Base-by-base conservation (phyloP, 2,329 filamentous ascomycete genomes). In the Alternaria incomplexa region DNA sequence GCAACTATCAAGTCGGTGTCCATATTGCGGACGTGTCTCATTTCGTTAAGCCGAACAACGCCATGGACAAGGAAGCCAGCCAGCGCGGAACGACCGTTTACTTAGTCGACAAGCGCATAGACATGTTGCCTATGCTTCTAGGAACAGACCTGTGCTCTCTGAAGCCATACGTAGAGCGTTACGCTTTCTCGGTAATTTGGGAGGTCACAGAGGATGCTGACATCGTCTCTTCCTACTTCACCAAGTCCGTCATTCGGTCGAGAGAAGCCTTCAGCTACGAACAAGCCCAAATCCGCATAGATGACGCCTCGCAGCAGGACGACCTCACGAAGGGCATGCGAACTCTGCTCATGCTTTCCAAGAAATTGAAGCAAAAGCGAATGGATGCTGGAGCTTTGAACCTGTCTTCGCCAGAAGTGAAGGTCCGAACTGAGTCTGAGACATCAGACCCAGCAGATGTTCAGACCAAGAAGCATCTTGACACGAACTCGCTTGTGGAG, bases 11-110 rank as follows among this genome's bases (percentile, higher is more conserved):
- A 80, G 93, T 99, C 10, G 96, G 96, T 67, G 96, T 99, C 15
- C 96, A 99, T 81, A 99, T 99, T 80, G 96, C 96, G 26, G 96
- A 99, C 80, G 96, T 99, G n/a, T 98, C 96, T 10, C 92, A 99
- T 81, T 99, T 99, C 77, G 96, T 99, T 74, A 97, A 96, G 81
- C 94, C 96, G 25, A 93, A 92, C 79, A 99, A 95, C 75, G 91
- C 96, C 57, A 99, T 99, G 96, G 96, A 99, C 78, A 88, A 90
- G 51, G 96, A 99, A 82, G 96, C 96, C 4, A 96, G 93, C 76
- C 89, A 97, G 75, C 91, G 96, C 73, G 96, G 96, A 65, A 98
- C 96, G 5, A 98, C 95, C 0, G 96, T 99, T 26, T 99, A 99
- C 78, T 85, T 99, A 15, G 96, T 99, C 4, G 96, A 99, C 81